Evolutionary conservation across 2,329 filamentous ascomycete genomes (phyloP).

Genomic region (Magnaporthiopsis rhizophila): DNA sequence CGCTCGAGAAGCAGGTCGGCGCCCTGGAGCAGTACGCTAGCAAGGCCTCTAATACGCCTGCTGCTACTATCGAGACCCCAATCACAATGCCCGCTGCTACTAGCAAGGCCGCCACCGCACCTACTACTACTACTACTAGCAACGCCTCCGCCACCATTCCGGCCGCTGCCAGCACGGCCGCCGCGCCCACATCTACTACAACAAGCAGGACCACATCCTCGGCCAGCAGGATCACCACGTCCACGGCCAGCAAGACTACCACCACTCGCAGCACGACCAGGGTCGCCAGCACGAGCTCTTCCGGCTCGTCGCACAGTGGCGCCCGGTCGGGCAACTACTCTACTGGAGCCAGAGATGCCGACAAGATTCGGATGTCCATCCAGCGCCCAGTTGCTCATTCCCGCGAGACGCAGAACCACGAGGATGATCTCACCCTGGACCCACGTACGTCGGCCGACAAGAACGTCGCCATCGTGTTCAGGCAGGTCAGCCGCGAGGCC

Average conservation of each 20-base stretch:
- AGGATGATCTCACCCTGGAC: background rate
- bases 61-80: too few relatives aligned
- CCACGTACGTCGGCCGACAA: background rate
- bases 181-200: too few relatives aligned
- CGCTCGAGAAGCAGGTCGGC: background rate
- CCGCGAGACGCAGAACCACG: background rate
- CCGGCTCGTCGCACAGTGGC: background rate
- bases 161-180: too few relatives aligned
- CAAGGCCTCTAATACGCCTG: background rate
- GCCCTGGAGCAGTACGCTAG: background rate
- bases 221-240: too few relatives aligned
- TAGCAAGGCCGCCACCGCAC: too few relatives aligned
- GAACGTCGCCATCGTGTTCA: background rate
- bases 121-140: too few relatives aligned
- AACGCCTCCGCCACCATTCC: too few relatives aligned
- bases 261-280: background rate
- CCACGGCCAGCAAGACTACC: background rate
- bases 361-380: background rate
- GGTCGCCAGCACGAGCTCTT: background rate
- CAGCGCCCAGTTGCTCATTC: too few relatives aligned
- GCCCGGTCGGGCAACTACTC: background rate
- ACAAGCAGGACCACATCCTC: too few relatives aligned
- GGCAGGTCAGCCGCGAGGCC: background rate
- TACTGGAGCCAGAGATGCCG: background rate
- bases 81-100: too few relatives aligned